These are phyloP conservation scores for Cutaneotrichosporon dermatis DNA, from an alignment of 1,284 basidiomycete species.

Conservation along the genomic window DNA sequence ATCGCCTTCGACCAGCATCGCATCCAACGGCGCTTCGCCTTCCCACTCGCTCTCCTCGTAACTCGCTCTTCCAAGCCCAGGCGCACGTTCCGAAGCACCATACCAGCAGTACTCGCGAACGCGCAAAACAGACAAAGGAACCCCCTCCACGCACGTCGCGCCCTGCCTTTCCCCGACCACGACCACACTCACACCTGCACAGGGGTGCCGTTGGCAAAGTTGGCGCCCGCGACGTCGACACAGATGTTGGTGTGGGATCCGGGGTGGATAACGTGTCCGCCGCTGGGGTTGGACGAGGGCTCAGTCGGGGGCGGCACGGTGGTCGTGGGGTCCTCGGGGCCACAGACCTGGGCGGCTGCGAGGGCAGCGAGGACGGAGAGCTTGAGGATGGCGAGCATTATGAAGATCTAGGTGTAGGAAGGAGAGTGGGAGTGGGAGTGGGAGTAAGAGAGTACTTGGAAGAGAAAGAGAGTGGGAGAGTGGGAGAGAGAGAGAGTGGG, in stretches of 20 bases:
- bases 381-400: slow-evolving; percentile 17
- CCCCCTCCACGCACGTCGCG: no score
- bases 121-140: no score
- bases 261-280: slow-evolving; percentile 11
- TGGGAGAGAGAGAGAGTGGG: no score
- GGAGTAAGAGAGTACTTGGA: neutral
- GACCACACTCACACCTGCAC: slow-evolving; percentile 17
- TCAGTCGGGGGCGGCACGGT: slow-evolving; percentile 12
- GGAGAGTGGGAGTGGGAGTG: neutral
- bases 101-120: no score
- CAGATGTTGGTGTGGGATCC: slow-evolving; percentile 13
- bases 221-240: slow-evolving; percentile 18
- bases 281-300: neutral
- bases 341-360: slow-evolving; percentile 14
- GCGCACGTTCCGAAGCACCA: no score
- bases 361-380: slow-evolving; percentile 13
- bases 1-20: no score
- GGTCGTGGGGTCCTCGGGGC: slow-evolving; percentile 10
- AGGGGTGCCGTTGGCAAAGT: slow-evolving; percentile 22
- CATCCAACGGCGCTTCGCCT: no score
- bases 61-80: no score
- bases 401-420: neutral
- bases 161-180: neutral
- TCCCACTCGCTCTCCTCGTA: no score
- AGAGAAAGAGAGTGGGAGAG: neutral